Evolutionary conservation across 805 yeast species (phyloP), one percentile per base, ranked within the genome.

Genomic region (Ogataea chonburiensis): DNA sequence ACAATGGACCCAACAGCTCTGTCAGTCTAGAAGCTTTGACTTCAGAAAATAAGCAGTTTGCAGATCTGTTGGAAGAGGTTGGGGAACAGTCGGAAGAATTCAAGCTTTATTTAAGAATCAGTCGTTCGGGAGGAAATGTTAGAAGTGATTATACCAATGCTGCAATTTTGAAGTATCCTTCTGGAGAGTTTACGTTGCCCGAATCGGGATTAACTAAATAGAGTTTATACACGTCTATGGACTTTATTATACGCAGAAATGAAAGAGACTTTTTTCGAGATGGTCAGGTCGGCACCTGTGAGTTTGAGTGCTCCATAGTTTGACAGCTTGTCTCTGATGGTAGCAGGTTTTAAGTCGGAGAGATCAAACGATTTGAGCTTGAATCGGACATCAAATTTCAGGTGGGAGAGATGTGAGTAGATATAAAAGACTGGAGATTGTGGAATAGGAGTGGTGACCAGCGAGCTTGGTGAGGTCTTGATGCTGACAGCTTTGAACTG

Each of bases 71-170:
- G 1, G 43, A 60, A 4, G 47, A 59, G 2, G 58, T 73, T 0
- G 32, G 67, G 17, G 47, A 54, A 1, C 37, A 47, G 1, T 47
- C 56, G 16, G 60, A 61, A 1, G 58, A 61, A 16, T 59, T 68
- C 4, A 56, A 58, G 3, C 42, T 82, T 10, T 83, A 73, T 47
- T 47, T 83, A 24, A 58, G 93, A 45, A 54, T 83, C 3, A 86
- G 83, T 0, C 52, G 67, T 3, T 36, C 50, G 3, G 56, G 52
- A 15, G 52, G 50, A 4, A 48, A 40, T 17, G 49, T 49, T 10
- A 66, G 67, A 24, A 63, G 88, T 21, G 89, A 82, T 53, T 83
- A 78, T 45, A 75, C 88, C 5, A 71, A 71, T 35, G 86, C 88
- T 2, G 86, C 75, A 2, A 45, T 65, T 1, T 52, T 81, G 26